These are phyloP conservation scores for Lathyrus tuberosus DNA, from an alignment of 306 rosid genomes.

Conservation along the genomic window DNA sequence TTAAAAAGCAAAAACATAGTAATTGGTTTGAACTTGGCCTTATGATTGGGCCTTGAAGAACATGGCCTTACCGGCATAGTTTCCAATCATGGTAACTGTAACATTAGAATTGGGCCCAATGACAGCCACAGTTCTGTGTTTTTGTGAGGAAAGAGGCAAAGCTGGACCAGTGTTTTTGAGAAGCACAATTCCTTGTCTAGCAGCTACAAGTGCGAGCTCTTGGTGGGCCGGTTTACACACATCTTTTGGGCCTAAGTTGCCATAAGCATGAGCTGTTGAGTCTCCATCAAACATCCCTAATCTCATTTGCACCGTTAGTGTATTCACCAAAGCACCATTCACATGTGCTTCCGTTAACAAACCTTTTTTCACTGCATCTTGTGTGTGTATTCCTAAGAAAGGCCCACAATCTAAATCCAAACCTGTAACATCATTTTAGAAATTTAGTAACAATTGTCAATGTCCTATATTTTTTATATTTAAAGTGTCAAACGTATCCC, in stretches of 20 bases:
- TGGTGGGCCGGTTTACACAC: conserved; percentile 77
- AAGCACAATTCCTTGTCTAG: conserved; percentile 81
- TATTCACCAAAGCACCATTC: conserved; percentile 62
- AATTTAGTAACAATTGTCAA: too few relatives aligned
- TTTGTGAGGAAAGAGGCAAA: conserved; percentile 63
- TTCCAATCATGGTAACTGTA: conserved; percentile 76
- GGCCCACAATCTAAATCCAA: conserved; percentile 93
- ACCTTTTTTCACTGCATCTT: conserved; percentile 71
- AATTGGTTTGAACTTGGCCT: not conserved
- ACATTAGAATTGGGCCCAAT: conserved; percentile 88
- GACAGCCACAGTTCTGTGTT: conserved; percentile 66
- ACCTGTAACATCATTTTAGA: conserved; percentile 46
- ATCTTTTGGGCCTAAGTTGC: conserved; percentile 69
- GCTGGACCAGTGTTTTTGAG: conserved; percentile 66
- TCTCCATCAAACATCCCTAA: conserved; percentile 91
- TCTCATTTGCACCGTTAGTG: conserved; percentile 80
- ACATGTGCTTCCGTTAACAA: conserved; percentile 59
- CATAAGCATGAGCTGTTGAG: conserved; percentile 57
- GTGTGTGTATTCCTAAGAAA: conserved; percentile 70
- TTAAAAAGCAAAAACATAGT: not conserved
- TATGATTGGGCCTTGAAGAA: not conserved
- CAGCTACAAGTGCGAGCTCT: conserved; percentile 77
- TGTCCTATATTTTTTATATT: too few relatives aligned
- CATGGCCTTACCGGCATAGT: conserved; percentile 68
- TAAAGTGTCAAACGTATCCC: too few relatives aligned